Percentiles rank a stretch among this genome's conserved stretches.
phyloP scores from a whole-genome alignment of 768 basidiomycete species.

The Tephrocybe sp. region DNA sequence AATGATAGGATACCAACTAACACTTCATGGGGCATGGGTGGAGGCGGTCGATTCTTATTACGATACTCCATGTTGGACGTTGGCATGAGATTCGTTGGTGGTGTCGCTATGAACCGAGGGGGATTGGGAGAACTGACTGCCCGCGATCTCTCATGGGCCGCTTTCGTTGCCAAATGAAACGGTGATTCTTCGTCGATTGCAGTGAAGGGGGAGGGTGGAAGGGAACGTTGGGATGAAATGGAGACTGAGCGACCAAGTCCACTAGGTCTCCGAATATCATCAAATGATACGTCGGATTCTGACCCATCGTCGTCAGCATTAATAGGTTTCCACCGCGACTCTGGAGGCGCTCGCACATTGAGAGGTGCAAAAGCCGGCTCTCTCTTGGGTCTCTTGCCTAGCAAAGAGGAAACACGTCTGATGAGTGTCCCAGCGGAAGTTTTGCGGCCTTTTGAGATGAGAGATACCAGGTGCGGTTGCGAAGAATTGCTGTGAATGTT shows the following conservation, averaged over 20 bases:
- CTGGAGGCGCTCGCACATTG: constrained; percentile 1
- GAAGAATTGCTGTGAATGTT: constrained; percentile 7
- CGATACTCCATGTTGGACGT: constrained; percentile 7
- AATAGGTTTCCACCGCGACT: constrained; percentile 13
- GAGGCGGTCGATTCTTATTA: constrained; percentile 5
- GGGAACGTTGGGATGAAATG: constrained; percentile 32
- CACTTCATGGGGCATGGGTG: constrained; percentile 34
- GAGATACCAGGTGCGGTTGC: constrained; percentile 5
- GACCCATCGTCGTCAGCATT: constrained; percentile 8
- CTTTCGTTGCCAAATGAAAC: constrained; percentile 8
- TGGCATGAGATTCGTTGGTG: constrained; percentile 17
- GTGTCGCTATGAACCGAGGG: constrained; percentile 24
- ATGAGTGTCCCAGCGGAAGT: constrained; percentile 19
- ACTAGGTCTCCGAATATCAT: constrained; percentile 47
- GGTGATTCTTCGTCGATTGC: constrained; percentile 19
- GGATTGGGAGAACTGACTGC: constrained; percentile 40
- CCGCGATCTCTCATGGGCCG: constrained; percentile 23
- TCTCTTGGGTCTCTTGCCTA: constrained; percentile 15
- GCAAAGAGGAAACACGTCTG: constrained; percentile 24
- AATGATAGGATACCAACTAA: constrained; percentile 32
- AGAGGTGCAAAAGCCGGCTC: constrained; percentile 12
- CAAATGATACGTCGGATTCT: constrained; percentile 21
- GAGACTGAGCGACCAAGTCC: constrained; percentile 42
- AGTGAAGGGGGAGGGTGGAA: constrained; percentile 35
- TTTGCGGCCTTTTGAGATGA: constrained; percentile 3